Evolutionary conservation across 2,329 filamentous ascomycete species (phyloP), one percentile per base, ranked within the genome.

Genomic region (Trichoderma polysporum): DNA sequence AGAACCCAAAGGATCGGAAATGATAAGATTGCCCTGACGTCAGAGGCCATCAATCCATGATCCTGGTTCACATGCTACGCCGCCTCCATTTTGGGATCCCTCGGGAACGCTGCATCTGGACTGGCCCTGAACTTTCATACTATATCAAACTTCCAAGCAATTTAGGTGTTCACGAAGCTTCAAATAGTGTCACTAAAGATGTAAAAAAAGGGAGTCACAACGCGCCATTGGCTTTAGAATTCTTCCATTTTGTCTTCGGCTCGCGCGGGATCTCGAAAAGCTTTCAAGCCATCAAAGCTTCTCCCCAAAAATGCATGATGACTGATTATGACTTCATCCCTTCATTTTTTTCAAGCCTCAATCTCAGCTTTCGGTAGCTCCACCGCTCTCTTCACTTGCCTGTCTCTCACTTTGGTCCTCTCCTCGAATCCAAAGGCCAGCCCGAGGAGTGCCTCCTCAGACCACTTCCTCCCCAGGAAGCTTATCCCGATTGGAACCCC

Each of bases 351-450:
- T 52, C 25, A 29, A 15, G 49, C 37, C n/a, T 25, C 29, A 61
- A 63, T 45, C 53, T 67, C 58, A 2, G 67, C 57, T 22, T 41
- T 53, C 25, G 67, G 67, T 5, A 49, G n/a, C n/a, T n/a, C 27
- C 25, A 31, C 54, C 35, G 68, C 39, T 31, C 66, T 60, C 66
- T 37, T 63, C 50, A 65, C 68, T 27, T n/a, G 27, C 45, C 56
- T 22, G 10, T 49, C 39, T 29, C 70, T 39, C 39, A 62, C 54
- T 45, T 60, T 66, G 4, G 72, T 88, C 69, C 81, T 77, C 78
- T 89, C 86, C 79, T 91, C 88, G 76, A 85, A 90, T 6, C 86
- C 87, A 79, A 88, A 90, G n/a, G 88, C 88, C 73, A 86, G 82
- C 1, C 85, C 85, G 66, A 90, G 84, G 68, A 91, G 53, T 8